A percentile compares a stretch with the other conserved stretches of the same genome.
Conservation (phyloP, 306 rosid genomes). For the Glycine latifolia region DNA sequence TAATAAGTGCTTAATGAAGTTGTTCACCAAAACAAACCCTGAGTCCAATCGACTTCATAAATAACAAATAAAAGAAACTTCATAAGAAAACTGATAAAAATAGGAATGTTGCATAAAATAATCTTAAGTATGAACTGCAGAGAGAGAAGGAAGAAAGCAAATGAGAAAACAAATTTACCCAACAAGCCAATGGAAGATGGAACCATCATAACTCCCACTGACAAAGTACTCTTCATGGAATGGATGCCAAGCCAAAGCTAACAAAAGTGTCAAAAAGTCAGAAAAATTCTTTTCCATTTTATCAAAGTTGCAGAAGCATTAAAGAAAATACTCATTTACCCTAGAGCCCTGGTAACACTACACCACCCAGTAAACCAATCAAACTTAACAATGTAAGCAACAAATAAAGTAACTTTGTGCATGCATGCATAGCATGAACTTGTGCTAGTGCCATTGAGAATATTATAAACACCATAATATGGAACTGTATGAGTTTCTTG, state of each 20-base stretch:
- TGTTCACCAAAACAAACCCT: neutral
- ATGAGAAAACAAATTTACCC: slow-evolving; percentile 67
- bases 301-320: slow-evolving; percentile 45
- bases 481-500: neutral
- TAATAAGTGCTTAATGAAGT: neutral
- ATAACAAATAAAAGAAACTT: slow-evolving; percentile 12
- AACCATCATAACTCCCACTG: slow-evolving; percentile 97
- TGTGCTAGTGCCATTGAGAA: slow-evolving; percentile 25
- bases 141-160: slow-evolving; percentile 33
- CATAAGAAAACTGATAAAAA: slow-evolving; percentile 29
- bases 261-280: slow-evolving; percentile 46
- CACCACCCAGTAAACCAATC: slow-evolving; percentile 26
- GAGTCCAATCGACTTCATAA: neutral
- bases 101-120: slow-evolving; percentile 23
- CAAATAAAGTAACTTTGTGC: slow-evolving; percentile 5
- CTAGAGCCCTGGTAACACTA: slow-evolving; percentile 4
- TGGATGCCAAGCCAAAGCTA: slow-evolving; percentile 99
- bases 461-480: neutral
- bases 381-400: neutral
- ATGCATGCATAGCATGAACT: slow-evolving; percentile 6
- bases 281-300: slow-evolving; percentile 33
- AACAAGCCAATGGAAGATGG: slow-evolving; percentile 98
- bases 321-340: slow-evolving; percentile 22
- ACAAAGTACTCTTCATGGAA: slow-evolving; percentile 98
- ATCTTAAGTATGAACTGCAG: neutral